phyloP scores from a whole-genome alignment of 2,329 filamentous ascomycete genomes.

The Paradendryphiella salina region DNA sequence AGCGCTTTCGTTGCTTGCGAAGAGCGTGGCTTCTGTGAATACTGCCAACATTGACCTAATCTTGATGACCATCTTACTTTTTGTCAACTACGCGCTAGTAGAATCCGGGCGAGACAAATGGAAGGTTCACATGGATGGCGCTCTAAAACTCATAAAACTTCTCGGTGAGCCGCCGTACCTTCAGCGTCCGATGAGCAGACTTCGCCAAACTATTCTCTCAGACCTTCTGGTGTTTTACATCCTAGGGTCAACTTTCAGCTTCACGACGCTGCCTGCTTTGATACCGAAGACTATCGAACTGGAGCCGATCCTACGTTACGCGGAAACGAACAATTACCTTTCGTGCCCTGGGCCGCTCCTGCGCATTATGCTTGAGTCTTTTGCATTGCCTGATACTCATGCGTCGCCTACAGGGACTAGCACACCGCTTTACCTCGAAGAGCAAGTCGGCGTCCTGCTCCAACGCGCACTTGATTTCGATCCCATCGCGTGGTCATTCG shows the following conservation, averaged over 20 bases:
- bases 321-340: constrained; percentile 48
- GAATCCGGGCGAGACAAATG: constrained; percentile 57
- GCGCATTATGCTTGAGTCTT: constrained; percentile 44
- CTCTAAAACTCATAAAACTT: constrained; percentile 52
- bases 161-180: constrained; percentile 39
- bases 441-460: constrained; percentile 31
- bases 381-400: constrained; percentile 38
- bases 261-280: constrained; percentile 31
- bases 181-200: constrained; percentile 37
- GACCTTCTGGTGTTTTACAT: constrained; percentile 45
- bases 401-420: constrained; percentile 11
- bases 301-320: constrained; percentile 44
- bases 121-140: constrained; percentile 57
- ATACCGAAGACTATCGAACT: constrained; percentile 39
- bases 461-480: constrained; percentile 39
- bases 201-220: constrained; percentile 42
- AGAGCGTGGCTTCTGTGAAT: constrained; percentile 36
- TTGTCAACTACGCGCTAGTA: constrained; percentile 56
- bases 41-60: constrained; percentile 47
- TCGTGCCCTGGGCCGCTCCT: constrained; percentile 44
- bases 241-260: constrained; percentile 41
- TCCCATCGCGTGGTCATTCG: constrained; percentile 37
- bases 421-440: constrained; percentile 24
- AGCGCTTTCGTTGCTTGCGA: constrained; percentile 50
- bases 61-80: constrained; percentile 53